Evolutionary conservation across 345 rosid genomes (phyloP), one percentile per base, ranked within the genome.

Genomic region (Eucalyptus polybractea): DNA sequence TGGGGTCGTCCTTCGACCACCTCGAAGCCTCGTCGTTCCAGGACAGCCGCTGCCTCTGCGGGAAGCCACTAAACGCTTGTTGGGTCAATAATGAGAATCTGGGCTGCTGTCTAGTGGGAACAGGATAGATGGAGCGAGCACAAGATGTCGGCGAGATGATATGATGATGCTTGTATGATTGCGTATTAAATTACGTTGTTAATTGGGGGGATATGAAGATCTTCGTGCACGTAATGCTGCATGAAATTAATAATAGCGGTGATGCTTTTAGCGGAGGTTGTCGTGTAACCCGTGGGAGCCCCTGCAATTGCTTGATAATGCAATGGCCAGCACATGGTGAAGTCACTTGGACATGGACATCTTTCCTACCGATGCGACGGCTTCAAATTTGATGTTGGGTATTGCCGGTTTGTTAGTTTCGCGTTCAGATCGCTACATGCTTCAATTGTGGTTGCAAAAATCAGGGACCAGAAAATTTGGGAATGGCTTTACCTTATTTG

Each of bases 1-100:
- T 37, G 4, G 94, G 92, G 2, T 62, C 90, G 51, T 93, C 94
- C 22, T 94, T 94, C 50, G 90, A 94, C 87, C 92, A 91, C 87
- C 91, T 94, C 15, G 93, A 92, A 89, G 93, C 94, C 19, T n/a
- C 95, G 87, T 94, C 94, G 81, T 94, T 94, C 89, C 60, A 60
- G 24, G 88, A 60, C 40, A 94, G 90, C 76, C 91, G 87, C 58
- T 92, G 94, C 37, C 93, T 92, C 25, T 94, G 94, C 47, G 95
- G 95, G 62, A 92, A 90, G 89, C 95, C 94, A 27, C 92, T 94
- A 17, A 88, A 88, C 37, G 31, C 92, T 37, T 90, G 92, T 45
- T 86, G 87, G 88, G 58, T 33, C 29, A 80, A 47, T 65, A 25
- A 27, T 27, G 33, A 62, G 69, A 27, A 62, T 27, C n/a, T 62